Conservation (phyloP, 2,329 filamentous ascomycete genomes). For the Myriosclerotinia curreyana region DNA sequence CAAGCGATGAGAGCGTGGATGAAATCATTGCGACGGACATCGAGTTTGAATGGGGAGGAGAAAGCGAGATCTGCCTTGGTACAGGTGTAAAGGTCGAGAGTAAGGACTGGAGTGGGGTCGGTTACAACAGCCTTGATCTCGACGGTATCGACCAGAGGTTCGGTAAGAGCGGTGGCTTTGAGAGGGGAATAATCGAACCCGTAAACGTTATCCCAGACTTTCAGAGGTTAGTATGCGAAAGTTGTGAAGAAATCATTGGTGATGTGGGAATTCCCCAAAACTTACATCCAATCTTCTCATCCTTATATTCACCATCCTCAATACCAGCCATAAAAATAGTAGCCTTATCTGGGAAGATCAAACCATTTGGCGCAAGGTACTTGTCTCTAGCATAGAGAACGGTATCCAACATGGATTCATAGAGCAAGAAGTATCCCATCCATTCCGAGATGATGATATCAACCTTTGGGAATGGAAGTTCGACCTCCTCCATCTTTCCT, state of each 20-base stretch:
- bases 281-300: slow-evolving; percentile 99
- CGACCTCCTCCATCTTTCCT: slow-evolving; percentile 99
- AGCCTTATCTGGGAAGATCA: slow-evolving; percentile 99
- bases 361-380: slow-evolving; percentile 79
- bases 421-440: slow-evolving; percentile 99
- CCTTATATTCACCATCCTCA: slow-evolving; percentile 99
- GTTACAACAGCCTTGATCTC: slow-evolving; percentile 97
- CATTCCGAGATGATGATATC: slow-evolving; percentile 99
- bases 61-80: slow-evolving; percentile 81
- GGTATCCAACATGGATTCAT: slow-evolving; percentile 98
- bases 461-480: slow-evolving; percentile 88
- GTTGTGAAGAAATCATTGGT: neutral
- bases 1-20: slow-evolving; percentile 94
- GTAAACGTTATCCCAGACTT: slow-evolving; percentile 99
- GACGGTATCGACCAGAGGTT: slow-evolving; percentile 96
- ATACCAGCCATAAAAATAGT: slow-evolving; percentile 97
- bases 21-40: slow-evolving; percentile 83
- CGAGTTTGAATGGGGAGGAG: slow-evolving; percentile 71
- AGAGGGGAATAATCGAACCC: slow-evolving; percentile 95
- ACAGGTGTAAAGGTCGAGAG: slow-evolving; percentile 91
- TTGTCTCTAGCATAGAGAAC: slow-evolving; percentile 93
- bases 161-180: slow-evolving; percentile 88
- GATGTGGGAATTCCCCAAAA: slow-evolving; percentile 25
- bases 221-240: neutral
- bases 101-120: slow-evolving; percentile 80